These are phyloP conservation scores for Calonectria montana DNA, from an alignment of 2,329 filamentous ascomycete genomes.

Conservation along the genomic window DNA sequence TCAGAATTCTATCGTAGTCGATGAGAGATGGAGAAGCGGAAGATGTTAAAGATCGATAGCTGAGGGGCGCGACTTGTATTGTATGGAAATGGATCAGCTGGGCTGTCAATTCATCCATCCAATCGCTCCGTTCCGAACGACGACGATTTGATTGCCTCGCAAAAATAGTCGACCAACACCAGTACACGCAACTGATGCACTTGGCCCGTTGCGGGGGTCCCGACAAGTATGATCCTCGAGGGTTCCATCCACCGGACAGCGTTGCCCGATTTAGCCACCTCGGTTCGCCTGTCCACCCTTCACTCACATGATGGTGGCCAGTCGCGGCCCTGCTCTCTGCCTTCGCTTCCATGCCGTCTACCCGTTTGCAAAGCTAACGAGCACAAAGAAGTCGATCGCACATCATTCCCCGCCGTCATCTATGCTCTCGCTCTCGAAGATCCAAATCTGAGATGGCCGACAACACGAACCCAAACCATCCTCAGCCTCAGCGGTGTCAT, in stretches of 20 bases:
- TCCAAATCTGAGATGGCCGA: neutral
- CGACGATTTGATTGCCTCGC: neutral
- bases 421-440: neutral
- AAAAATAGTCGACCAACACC: slow-evolving; percentile 1
- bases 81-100: neutral
- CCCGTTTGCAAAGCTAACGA: neutral
- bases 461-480: neutral
- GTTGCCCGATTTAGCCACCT: slow-evolving; percentile 31
- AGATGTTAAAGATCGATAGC: neutral
- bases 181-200: neutral
- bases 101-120: slow-evolving; percentile 13
- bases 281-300: slow-evolving; percentile 23
- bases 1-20: neutral
- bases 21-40: neutral
- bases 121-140: slow-evolving; percentile 8
- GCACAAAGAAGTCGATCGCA: neutral
- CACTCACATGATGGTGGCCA: slow-evolving; percentile 29
- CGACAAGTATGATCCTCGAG: neutral
- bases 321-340: neutral
- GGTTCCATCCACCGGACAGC: slow-evolving; percentile 29
- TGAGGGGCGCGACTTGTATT: neutral
- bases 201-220: slow-evolving; percentile 22
- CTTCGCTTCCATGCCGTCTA: neutral
- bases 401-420: neutral
- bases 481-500: neutral